Base-by-base conservation (phyloP, 1,284 basidiomycete species). In the Melampsora larici-populina region DNA sequence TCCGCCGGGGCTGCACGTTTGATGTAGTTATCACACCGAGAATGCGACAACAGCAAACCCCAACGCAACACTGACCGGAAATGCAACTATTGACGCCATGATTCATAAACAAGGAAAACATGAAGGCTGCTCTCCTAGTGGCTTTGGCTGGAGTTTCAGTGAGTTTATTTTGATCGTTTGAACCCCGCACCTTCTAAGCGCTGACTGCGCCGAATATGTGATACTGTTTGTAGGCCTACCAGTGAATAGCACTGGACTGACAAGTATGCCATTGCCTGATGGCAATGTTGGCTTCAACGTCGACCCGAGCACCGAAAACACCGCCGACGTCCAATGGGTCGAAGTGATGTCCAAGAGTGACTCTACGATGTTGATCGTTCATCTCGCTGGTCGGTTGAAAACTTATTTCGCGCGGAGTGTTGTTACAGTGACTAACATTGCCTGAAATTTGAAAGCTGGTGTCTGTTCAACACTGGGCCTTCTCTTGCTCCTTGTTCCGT, bases 21-120 rank as follows among this genome's bases (percentile, higher is more conserved):
- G 7, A 62, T 40, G 64, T n/a, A 74, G 72, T 24, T 74, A 40
- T 36, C 46, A 67, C 36, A 24, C 40, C 17, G 46, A 74, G 5
- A 74, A 74, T 55, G 72, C 72, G 13, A 74, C 72, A 15, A 74
- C 72, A 31, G 72, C 72, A 1, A 74, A 74, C 51, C 72, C 72
- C 11, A 55, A 46, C 31, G 72, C 64, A 15, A 67, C 72, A 17
- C 29, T 74, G 18, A 74, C 72, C 40, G 72, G 72, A 33, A 74
- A 74, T 33, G 24, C 29, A 55, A 74, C 63, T 15, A 3, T 66
- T 24, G 72, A 74, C 49, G 72, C 72, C 6, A 55, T 74, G 4
- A n/a, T 74, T 6, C 72, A 74, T 48, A 49, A 58, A 24, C 26
- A 17, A 48, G 72, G 72, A 6, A 67, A 66, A 66, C 63, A 74